These are phyloP conservation scores for Trichoderma polysporum DNA, from an alignment of 2,329 filamentous ascomycete species.

Conservation along the genomic window DNA sequence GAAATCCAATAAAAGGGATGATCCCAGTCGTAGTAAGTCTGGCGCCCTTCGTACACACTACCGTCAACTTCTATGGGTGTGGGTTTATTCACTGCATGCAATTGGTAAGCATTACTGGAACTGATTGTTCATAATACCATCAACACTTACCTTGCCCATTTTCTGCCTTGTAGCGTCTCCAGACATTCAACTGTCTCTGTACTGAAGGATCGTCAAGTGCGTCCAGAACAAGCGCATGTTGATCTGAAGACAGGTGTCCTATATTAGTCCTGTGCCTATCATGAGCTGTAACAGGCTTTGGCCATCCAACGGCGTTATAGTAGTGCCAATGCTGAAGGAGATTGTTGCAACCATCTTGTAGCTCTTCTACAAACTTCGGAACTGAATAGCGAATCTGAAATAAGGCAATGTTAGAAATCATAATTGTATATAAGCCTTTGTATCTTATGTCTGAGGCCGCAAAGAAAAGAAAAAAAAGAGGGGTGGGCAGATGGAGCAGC, in stretches of 20 bases:
- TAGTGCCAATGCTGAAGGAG: constrained; percentile 53
- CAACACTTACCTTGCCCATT: constrained; percentile 28
- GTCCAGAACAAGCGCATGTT: constrained; percentile 36
- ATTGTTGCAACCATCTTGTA: constrained; percentile 48
- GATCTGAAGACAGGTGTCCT: constrained; percentile 31
- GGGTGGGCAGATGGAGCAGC: background rate
- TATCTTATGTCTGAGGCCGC: too few relatives aligned
- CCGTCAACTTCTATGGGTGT: background rate
- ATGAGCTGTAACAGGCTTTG: constrained; percentile 30
- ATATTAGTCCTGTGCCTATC: constrained; percentile 31
- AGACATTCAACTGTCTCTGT: constrained; percentile 29
- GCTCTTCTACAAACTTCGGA: constrained; percentile 40
- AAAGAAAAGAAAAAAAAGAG: background rate
- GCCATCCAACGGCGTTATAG: constrained; percentile 41
- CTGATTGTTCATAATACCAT: background rate
- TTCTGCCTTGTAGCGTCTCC: constrained; percentile 27
- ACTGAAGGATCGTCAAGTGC: constrained; percentile 30
- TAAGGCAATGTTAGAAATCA: background rate
- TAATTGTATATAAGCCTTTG: too few relatives aligned
- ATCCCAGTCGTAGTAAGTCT: constrained; percentile 37
- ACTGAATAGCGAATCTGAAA: constrained; percentile 40
- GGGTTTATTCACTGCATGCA: background rate
- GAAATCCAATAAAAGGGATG: constrained; percentile 46
- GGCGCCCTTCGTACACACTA: constrained; percentile 27
- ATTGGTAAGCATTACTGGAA: background rate